These are phyloP conservation scores for Trichophyton schoenleinii DNA, from an alignment of 2,329 filamentous ascomycete genomes.

Conservation along the genomic window DNA sequence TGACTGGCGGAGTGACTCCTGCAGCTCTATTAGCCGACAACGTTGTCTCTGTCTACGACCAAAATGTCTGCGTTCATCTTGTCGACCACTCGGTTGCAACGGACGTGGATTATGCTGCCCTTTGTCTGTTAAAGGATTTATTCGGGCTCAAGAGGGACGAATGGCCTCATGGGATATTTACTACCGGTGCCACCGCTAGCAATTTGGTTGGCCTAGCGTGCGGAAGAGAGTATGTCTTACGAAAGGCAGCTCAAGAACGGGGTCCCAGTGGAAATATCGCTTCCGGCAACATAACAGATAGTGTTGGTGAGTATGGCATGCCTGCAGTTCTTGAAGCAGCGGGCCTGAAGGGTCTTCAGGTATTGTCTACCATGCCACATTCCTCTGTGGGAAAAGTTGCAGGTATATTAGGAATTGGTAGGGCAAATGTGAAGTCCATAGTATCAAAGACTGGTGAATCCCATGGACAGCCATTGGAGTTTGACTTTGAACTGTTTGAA, in stretches of 20 bases:
- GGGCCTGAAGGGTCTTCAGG: slow-evolving; percentile 55
- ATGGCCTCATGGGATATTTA: slow-evolving; percentile 67
- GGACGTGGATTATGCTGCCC: slow-evolving; percentile 59
- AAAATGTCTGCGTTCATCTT: slow-evolving; percentile 74
- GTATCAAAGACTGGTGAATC: slow-evolving; percentile 24
- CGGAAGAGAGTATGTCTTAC: slow-evolving; percentile 51
- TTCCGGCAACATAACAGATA: slow-evolving; percentile 12
- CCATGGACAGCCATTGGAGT: slow-evolving; percentile 49
- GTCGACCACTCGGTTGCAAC: slow-evolving; percentile 63
- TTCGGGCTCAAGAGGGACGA: slow-evolving; percentile 44
- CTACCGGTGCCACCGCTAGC: slow-evolving; percentile 57
- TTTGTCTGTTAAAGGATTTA: slow-evolving; percentile 57
- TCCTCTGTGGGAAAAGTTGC: slow-evolving; percentile 77
- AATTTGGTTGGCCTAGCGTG: slow-evolving; percentile 55
- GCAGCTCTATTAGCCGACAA: slow-evolving; percentile 73
- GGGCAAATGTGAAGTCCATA: slow-evolving; percentile 53
- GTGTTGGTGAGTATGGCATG: slow-evolving; percentile 59
- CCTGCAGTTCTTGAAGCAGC: slow-evolving; percentile 52
- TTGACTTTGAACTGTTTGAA: slow-evolving; percentile 57
- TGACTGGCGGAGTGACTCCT: slow-evolving; percentile 69
- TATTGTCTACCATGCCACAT: slow-evolving; percentile 71
- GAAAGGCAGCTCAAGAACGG: slow-evolving; percentile 31
- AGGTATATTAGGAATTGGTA: slow-evolving; percentile 65
- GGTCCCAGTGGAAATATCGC: not conserved
- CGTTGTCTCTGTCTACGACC: slow-evolving; percentile 66